phyloP scores from a whole-genome alignment of 768 basidiomycete genomes.

The Scleroderma citrinum region DNA sequence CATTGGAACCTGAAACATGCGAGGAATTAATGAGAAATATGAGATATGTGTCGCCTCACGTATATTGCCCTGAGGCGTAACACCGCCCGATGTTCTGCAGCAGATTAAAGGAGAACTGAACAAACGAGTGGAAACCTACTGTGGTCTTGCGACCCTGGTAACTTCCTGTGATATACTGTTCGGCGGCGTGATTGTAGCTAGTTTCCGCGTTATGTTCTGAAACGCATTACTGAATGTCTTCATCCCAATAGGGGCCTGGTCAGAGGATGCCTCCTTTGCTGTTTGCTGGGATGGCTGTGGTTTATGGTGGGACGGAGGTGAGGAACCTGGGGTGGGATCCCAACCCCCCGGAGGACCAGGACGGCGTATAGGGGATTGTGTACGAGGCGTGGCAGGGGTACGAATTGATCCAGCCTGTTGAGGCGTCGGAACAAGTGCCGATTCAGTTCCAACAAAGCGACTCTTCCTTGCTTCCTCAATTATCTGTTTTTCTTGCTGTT shows the following conservation, averaged over 20 bases:
- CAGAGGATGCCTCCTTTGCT: not conserved
- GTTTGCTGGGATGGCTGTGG: not conserved
- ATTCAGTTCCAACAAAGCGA: slow-evolving; percentile 2
- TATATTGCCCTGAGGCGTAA: slow-evolving; percentile 41
- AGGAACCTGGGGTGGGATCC: slow-evolving; percentile 12
- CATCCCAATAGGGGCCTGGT: slow-evolving; percentile 2
- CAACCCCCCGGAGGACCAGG: slow-evolving; percentile 18
- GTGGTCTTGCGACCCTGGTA: slow-evolving; percentile 9
- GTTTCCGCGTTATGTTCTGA: slow-evolving; percentile 24
- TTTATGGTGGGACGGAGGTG: slow-evolving; percentile 6
- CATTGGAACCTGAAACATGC: slow-evolving; percentile 43
- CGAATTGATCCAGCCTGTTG: slow-evolving; percentile 5
- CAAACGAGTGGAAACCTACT: slow-evolving; percentile 9
- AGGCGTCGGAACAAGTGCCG: slow-evolving; percentile 3
- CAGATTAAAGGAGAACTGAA: not conserved
- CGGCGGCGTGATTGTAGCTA: slow-evolving; percentile 10
- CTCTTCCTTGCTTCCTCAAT: slow-evolving; percentile 39
- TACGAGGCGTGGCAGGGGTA: not conserved
- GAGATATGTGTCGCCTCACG: slow-evolving; percentile 23
- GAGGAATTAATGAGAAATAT: not conserved
- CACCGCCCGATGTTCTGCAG: slow-evolving; percentile 17
- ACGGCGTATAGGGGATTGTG: slow-evolving; percentile 16
- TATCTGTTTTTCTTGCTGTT: slow-evolving; percentile 59
- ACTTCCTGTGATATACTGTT: slow-evolving; percentile 15
- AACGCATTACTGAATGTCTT: slow-evolving; percentile 12